Evolutionary conservation across 1,139 yeast genomes (phyloP), one percentile per base, ranked within the genome.

Genomic region (Scheffersomyces quercinus): DNA sequence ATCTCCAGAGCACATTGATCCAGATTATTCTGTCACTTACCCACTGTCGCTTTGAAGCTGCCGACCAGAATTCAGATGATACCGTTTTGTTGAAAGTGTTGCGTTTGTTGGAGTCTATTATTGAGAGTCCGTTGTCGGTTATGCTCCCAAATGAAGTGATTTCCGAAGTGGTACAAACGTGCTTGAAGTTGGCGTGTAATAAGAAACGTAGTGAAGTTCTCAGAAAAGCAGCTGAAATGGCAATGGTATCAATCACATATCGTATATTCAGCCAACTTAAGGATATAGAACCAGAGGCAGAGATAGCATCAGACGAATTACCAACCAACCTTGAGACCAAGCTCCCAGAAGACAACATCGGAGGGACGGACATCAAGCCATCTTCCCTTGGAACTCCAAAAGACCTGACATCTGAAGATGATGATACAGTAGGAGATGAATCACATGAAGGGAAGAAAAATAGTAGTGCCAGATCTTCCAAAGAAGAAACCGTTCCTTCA

Each of bases 11-110:
- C 40, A 62, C 85, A 26, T 66, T 86, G 51, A 73, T 82, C 11
- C 85, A 83, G 54, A 73, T 85, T 44, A 78, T 85, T 14, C 79
- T 88, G 13, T 86, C 97, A 0, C 76, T 95, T 46, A 88, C 98
- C 0, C 97, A 90, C 59, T 93, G 99, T 64, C 81, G 97, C 32
- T 95, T 93, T 61, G 98, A 93, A 67, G 97, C 97, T 1, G 88
- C 95, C 0, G 97, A 91, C 59, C 96, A 90, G 60, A 81, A 85
- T 35, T 85, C 91, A 35, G 99, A 95, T 65, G 99, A 95, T 59
- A 88, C 96, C 0, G 95, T 95, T 4, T 70, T 95, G 42, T 73
- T 91, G 42, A 88, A 88, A 57, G 95, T 95, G 20, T 77, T 95
- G 52, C 73, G 86, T 36, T 70, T 93, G 33, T 73, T 93, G 61